Conservation (phyloP, 75 land plant genomes). For the Selaginella moellendorffii region DNA sequence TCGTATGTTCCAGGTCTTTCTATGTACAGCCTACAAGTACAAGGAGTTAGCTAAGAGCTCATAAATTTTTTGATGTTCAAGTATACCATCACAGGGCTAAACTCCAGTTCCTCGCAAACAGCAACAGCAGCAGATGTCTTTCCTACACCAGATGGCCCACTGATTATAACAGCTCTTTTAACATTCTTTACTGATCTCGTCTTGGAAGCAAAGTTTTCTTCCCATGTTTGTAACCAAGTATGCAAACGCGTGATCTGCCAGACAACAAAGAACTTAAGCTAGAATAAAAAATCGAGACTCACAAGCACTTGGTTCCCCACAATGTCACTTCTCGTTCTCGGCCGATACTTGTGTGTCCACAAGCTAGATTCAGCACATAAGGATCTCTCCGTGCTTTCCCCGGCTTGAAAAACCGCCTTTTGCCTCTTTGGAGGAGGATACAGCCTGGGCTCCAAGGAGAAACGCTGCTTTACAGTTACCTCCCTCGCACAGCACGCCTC, state of each 20-base stretch:
- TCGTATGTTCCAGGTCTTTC: not conserved
- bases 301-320: not conserved
- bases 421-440: not conserved
- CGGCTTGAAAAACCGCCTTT: not conserved
- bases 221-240: not conserved
- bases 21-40: not conserved
- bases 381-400: not conserved
- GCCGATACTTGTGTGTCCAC: not conserved
- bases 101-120: not conserved
- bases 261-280: not conserved
- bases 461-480: too few species aligned
- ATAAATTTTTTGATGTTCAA: too few species aligned
- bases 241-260: not conserved
- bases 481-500: too few species aligned
- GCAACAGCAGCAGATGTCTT: not conserved
- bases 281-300: too few species aligned
- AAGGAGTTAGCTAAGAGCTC: not conserved
- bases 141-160: not conserved
- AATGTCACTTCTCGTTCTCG: not conserved
- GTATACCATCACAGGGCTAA: not conserved
- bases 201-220: not conserved
- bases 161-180: not conserved
- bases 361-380: not conserved
- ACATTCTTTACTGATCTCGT: not conserved
- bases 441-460: not conserved